Conservation (phyloP, 2,329 filamentous ascomycete species). For the Penicillium sp. region DNA sequence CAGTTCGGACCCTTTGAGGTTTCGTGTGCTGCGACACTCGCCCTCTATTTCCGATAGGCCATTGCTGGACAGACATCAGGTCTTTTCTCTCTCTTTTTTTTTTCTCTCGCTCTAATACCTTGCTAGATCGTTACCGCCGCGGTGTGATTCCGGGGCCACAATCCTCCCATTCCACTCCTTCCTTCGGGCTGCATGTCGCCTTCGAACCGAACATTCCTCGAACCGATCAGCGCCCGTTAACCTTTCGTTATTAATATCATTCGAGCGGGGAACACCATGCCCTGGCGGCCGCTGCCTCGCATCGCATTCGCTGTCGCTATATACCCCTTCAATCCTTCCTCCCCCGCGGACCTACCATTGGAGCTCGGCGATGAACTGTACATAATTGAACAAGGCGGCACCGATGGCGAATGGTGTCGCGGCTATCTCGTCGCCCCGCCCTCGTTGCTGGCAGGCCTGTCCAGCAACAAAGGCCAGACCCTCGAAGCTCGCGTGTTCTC, state of each 20-base stretch:
- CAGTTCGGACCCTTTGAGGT: conserved; percentile 12
- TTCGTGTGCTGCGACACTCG: conserved; percentile 5
- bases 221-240: conserved; percentile 15
- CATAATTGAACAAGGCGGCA: conserved; percentile 92
- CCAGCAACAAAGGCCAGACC: conserved; percentile 86
- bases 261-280: conserved; percentile 60
- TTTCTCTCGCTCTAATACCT: conserved; percentile 12
- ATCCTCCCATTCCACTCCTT: conserved; percentile 22
- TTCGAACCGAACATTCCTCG: conserved; percentile 29
- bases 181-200: conserved; percentile 29
- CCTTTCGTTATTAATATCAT: conserved; percentile 18
- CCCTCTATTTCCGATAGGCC: conserved; percentile 7
- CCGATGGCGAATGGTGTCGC: conserved; percentile 85
- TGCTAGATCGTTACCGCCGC: conserved; percentile 20
- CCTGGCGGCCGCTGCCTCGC: conserved; percentile 94
- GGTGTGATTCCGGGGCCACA: conserved; percentile 21
- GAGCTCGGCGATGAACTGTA: conserved; percentile 98
- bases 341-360: conserved; percentile 87
- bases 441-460: conserved; percentile 87
- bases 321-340: conserved; percentile 86
- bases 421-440: conserved; percentile 95
- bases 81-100: conserved; percentile 1
- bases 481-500: conserved; percentile 95
- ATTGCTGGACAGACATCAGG: conserved; percentile 1
- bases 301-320: conserved; percentile 98